Evolutionary conservation across 2,329 filamentous ascomycete genomes (phyloP).

Genomic region (Clarireedia monteithiana): DNA sequence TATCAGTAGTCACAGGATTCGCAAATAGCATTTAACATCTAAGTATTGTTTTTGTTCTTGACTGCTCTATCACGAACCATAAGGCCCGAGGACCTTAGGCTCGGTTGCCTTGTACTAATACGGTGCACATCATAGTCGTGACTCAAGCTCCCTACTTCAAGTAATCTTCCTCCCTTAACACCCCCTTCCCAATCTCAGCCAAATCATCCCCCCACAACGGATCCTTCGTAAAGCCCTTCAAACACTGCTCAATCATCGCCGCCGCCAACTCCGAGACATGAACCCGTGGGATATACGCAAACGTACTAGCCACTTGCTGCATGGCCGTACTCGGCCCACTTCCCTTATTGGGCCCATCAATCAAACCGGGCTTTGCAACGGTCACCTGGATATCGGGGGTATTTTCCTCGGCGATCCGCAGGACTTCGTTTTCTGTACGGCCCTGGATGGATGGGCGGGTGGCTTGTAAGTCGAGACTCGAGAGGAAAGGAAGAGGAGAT

Average conservation of each 20-base stretch:
- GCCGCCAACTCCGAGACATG: constrained; percentile 33
- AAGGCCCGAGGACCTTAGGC: too few species aligned
- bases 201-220: background rate
- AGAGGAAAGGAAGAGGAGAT: background rate
- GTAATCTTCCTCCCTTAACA: background rate
- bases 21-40: too few species aligned
- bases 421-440: constrained; percentile 35
- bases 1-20: too few species aligned
- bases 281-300: constrained; percentile 30
- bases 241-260: constrained; percentile 35
- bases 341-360: constrained; percentile 28
- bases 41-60: too few species aligned
- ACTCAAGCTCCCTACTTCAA: background rate
- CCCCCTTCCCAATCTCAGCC: background rate
- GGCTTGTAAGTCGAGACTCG: background rate
- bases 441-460: background rate
- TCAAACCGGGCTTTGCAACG: constrained; percentile 37
- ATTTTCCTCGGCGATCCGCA: constrained; percentile 34
- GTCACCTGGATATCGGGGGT: constrained; percentile 31
- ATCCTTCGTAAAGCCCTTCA: background rate
- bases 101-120: too few species aligned
- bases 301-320: constrained; percentile 12
- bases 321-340: constrained; percentile 9
- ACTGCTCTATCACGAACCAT: too few species aligned
- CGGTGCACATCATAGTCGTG: background rate